Evolutionary conservation across 768 basidiomycete species (phyloP), one percentile per base, ranked within the genome.

Genomic region (Tulasnella sp.): DNA sequence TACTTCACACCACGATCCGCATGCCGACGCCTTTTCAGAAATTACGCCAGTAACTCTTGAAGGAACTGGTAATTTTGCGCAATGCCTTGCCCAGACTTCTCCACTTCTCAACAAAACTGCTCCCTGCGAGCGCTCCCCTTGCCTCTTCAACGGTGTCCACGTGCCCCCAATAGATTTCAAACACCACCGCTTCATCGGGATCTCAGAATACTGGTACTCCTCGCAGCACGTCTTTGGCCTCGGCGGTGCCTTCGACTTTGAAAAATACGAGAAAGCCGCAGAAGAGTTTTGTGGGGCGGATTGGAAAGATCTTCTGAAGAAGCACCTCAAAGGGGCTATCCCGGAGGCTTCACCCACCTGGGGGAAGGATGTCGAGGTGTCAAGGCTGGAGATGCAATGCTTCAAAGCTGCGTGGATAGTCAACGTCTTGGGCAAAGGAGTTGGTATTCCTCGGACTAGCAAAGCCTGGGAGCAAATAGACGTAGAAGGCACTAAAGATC

Each of bases 341-440:
- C 68, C 84, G 11, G 75, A 85, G n/a, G 75, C 74, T 25, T 45
- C 40, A 3, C 74, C 77, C 3, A 75, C 76, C 62, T 88, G 85
- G 86, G 78, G 78, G 21, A 73, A 80, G 36, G 71, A 79, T 54
- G 83, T 94, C 58, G 93, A 93, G 67, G 69, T 87, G 34, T 78
- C 86, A 21, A 79, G 94, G 43, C 71, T 99, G 59, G 81, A 94
- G 71, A 87, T 94, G 86, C 96, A 98, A 67, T 99, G 96, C 68
- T 99, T 99, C 82, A 99, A 99, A 69, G 91, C 94, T 0, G 93
- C 96, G 2, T 99, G 96, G 96, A 78, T 99, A 54, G 83, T 86
- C 50, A 97, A 98, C 69, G 85, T 99, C 35, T 70, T 99, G 2
- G 94, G 98, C 63, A 90, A 96, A 67, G 96, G 96, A 29, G 83